These are phyloP conservation scores for Cryptosporidium canis DNA, from an alignment of 169 alveolate genomes.

Conservation along the genomic window DNA sequence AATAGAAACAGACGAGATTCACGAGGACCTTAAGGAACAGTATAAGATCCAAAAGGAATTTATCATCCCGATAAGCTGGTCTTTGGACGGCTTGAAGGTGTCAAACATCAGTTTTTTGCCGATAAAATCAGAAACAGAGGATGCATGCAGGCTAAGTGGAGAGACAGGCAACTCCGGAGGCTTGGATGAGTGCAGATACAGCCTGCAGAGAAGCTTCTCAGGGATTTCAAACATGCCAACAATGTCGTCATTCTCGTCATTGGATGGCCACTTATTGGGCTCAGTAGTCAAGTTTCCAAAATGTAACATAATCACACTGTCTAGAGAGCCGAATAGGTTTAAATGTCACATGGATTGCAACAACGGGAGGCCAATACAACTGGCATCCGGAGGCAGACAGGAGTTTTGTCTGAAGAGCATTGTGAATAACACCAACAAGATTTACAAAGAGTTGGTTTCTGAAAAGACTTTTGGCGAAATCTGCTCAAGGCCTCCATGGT, in stretches of 20 bases:
- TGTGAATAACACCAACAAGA: constrained; percentile 3
- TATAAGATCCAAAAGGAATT: neutral
- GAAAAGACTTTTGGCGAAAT: neutral
- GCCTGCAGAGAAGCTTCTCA: neutral
- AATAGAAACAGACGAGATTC: neutral
- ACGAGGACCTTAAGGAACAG: constrained; percentile 39
- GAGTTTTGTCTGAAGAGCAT: neutral
- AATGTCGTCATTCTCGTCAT: constrained; percentile 5
- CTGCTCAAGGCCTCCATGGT: neutral
- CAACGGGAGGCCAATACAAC: neutral
- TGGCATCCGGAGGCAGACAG: neutral
- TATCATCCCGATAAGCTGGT: constrained; percentile 22
- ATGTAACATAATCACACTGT: constrained; percentile 2
- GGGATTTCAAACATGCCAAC: constrained; percentile 22
- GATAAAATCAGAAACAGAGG: neutral
- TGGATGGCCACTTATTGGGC: neutral
- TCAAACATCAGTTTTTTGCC: constrained; percentile 9
- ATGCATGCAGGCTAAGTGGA: neutral
- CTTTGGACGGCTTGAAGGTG: neutral
- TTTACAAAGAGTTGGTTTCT: neutral
- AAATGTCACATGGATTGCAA: neutral
- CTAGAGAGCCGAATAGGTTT: constrained; percentile 27
- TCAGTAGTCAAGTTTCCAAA: neutral
- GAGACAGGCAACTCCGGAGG: neutral
- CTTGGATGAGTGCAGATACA: neutral